Evolutionary conservation across 495 filamentous ascomycete species (phyloP), one percentile per base, ranked within the genome.

Genomic region (Cetradonia linearis): DNA sequence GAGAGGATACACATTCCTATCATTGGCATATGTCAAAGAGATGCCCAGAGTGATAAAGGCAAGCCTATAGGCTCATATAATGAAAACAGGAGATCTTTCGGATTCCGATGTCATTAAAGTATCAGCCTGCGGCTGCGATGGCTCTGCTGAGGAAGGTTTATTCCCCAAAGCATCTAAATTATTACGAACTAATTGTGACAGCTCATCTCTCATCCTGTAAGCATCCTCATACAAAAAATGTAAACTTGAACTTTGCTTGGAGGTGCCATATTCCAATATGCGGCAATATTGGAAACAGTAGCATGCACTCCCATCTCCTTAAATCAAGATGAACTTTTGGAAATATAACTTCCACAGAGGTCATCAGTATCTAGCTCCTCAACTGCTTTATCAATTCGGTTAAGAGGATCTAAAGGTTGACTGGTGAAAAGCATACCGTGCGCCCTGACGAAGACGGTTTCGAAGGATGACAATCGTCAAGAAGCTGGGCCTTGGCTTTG

Each of bases 351-450:
- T 61, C 85, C 80, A 2, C 91, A 70, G 42, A 69, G 62, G 46
- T 63, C 73, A 13, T 78, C 31, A 65, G 16, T 44, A 2, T 53
- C 25, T 55, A 87, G 89, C 8, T 77, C 72, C 1, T 74, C 65
- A 16, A 78, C 72, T 1, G 76, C 68, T 0, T 67, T 44, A 3
- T 77, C 68, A 55, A 87, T 81, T 7, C 69, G 67, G 1, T 81
- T 74, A 3, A 71, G 54, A 2, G 75, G 63, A 58, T 37, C 27
- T 4, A 6, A 27, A n/a, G 56, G 37, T 28, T 77, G 75, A 34
- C 78, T 73, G 27, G 74, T 80, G 65, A 90, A 91, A 18, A 91
- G 71, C 42, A 83, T 72, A 9, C 76, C 84, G 62, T 90, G 85
- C 3, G 80, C 76, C 56, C 77, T 81, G 34, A 89, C 80, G 65